Percentiles rank a stretch among this genome's conserved stretches.
Evolutionary conservation across 306 rosid species (phyloP).

Genomic region (Glycine latifolia): DNA sequence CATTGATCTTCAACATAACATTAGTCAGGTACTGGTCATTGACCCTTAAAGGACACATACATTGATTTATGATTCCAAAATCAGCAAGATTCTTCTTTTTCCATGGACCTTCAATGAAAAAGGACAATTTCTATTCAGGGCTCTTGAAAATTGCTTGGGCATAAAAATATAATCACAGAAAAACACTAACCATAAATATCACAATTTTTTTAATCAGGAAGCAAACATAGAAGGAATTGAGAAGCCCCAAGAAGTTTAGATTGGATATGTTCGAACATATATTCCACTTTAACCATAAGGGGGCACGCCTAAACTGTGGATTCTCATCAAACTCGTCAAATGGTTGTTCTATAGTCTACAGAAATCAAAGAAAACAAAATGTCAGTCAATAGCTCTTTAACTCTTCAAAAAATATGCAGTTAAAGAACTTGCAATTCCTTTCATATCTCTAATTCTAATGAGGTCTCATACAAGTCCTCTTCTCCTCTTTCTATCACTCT

Average conservation of each 20-base stretch:
- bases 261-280: slow-evolving; percentile 82
- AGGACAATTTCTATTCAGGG: neutral
- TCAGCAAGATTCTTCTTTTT: slow-evolving; percentile 86
- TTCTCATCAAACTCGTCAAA: slow-evolving; percentile 79
- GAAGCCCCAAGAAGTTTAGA: slow-evolving; percentile 92
- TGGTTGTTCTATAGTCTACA: slow-evolving; percentile 66
- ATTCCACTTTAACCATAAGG: slow-evolving; percentile 87
- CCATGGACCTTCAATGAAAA: slow-evolving; percentile 81
- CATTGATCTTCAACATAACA: slow-evolving; percentile 85
- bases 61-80: slow-evolving; percentile 78
- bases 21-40: slow-evolving; percentile 85
- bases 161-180: neutral
- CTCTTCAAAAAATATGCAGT: neutral
- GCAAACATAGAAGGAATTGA: slow-evolving; percentile 81
- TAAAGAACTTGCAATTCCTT: slow-evolving; percentile 77
- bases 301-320: slow-evolving; percentile 82
- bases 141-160: neutral
- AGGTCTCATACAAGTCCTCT: slow-evolving; percentile 65
- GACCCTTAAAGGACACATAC: slow-evolving; percentile 81
- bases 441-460: slow-evolving; percentile 65
- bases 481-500: slow-evolving; percentile 75
- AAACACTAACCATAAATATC: slow-evolving; percentile 79
- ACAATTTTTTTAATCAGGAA: slow-evolving; percentile 90
- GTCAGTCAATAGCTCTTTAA: slow-evolving; percentile 21
- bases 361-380: neutral